Conservation (phyloP, 1,284 basidiomycete genomes). For the Malassezia obtusa region DNA sequence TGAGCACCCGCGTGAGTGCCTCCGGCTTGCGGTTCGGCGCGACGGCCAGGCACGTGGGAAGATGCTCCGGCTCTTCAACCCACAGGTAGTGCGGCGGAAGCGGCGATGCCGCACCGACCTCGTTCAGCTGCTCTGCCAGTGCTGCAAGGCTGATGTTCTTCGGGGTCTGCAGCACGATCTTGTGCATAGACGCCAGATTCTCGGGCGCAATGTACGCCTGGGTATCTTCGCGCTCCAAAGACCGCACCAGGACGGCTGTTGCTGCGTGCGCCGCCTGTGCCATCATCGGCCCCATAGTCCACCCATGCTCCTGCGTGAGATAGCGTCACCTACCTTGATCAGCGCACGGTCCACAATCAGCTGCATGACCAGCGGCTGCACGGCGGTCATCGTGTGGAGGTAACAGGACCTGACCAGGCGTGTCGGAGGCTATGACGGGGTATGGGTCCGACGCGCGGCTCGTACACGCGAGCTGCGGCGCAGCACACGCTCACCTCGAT, state of each 20-base stretch:
- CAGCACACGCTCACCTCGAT: neutral
- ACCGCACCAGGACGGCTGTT: slow-evolving; percentile 43
- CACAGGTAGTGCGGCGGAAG: slow-evolving; percentile 52
- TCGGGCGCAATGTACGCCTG: slow-evolving; percentile 21
- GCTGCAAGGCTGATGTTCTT: slow-evolving; percentile 26
- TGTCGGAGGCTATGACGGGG: too few relatives aligned
- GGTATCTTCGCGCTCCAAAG: slow-evolving; percentile 6
- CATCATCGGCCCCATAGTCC: slow-evolving; percentile 57
- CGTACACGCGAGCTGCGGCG: neutral
- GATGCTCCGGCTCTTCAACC: slow-evolving; percentile 55
- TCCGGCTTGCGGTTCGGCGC: slow-evolving; percentile 54
- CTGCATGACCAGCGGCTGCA: slow-evolving; percentile 42
- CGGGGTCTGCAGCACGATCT: slow-evolving; percentile 41
- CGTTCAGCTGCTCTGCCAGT: slow-evolving; percentile 37
- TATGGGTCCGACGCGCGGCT: neutral
- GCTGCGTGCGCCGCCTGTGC: slow-evolving; percentile 56
- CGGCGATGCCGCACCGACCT: slow-evolving; percentile 1
- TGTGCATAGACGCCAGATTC: slow-evolving; percentile 37
- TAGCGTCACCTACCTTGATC: slow-evolving; percentile 13
- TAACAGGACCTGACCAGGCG: neutral
- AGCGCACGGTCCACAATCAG: slow-evolving; percentile 32
- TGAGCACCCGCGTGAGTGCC: slow-evolving; percentile 49
- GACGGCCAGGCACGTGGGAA: slow-evolving; percentile 55
- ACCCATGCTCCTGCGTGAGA: slow-evolving; percentile 50
- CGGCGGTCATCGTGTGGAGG: neutral